Percentiles rank a stretch among this genome's conserved stretches.
phyloP scores from a whole-genome alignment of 2,329 filamentous ascomycete species.

The Pseudogymnoascus sp. region DNA sequence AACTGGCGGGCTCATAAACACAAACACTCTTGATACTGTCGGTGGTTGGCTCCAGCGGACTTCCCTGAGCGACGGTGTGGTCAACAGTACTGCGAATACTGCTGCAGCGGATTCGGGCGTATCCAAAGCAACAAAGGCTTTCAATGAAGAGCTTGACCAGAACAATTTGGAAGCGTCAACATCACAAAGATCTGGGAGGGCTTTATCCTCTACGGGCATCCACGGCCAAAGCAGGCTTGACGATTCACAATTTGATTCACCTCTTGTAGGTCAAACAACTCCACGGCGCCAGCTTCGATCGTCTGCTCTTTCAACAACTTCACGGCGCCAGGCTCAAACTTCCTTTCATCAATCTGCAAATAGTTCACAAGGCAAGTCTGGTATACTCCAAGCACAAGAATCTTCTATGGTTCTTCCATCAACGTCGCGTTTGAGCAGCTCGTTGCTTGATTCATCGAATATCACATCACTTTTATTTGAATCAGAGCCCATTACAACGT shows the following conservation, averaged over 20 bases:
- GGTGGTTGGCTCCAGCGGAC: background rate
- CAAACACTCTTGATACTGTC: background rate
- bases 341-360: background rate
- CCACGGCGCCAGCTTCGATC: background rate
- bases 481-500: background rate
- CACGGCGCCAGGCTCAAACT: background rate
- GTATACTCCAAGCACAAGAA: background rate
- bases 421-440: background rate
- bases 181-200: background rate
- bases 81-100: background rate
- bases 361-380: background rate
- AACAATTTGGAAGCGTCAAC: background rate
- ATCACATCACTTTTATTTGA: background rate
- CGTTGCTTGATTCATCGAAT: background rate
- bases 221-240: background rate
- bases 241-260: background rate
- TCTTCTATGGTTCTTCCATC: background rate
- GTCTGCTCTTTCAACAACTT: background rate
- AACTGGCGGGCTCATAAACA: background rate
- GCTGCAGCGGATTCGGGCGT: background rate
- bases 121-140: background rate
- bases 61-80: background rate
- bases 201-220: background rate
- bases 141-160: background rate
- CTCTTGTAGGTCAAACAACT: background rate